A percentile compares a stretch with the other conserved stretches of the same genome.
Conservation (phyloP, 768 basidiomycete genomes). For the Amylocystis lapponica region DNA sequence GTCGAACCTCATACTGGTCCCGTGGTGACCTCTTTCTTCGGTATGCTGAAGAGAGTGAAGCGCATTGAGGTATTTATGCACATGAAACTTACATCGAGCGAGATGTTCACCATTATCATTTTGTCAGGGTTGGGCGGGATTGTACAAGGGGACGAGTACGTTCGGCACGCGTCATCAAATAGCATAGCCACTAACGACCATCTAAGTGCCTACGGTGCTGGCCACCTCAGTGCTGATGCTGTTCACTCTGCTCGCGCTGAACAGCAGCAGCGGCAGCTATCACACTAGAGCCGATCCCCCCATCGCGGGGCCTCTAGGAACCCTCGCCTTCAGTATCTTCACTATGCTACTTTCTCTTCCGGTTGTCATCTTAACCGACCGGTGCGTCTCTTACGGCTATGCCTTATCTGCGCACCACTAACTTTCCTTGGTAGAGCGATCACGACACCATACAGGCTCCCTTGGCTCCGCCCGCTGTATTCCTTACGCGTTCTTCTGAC, state of each 20-base stretch:
- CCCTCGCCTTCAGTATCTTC: conserved; percentile 56
- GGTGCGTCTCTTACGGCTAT: conserved; percentile 37
- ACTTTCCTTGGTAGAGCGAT: conserved; percentile 49
- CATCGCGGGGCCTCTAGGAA: conserved; percentile 51
- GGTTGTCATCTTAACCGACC: conserved; percentile 67
- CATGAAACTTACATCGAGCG: background rate
- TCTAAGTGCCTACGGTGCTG: conserved; percentile 42
- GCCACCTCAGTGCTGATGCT: conserved; percentile 50
- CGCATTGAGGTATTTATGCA: conserved; percentile 55
- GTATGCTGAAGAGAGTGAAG: conserved; percentile 67
- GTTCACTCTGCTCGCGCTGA: conserved; percentile 52
- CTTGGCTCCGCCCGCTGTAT: conserved; percentile 50
- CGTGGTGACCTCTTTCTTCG: conserved; percentile 68
- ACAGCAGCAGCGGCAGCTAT: conserved; percentile 46
- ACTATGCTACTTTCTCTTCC: conserved; percentile 66
- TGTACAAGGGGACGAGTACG: conserved; percentile 77
- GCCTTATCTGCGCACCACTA: background rate
- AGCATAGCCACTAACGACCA: too few species aligned
- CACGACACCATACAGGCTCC: conserved; percentile 74
- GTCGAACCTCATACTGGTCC: conserved; percentile 71
- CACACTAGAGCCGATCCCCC: conserved; percentile 66
- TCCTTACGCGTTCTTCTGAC: conserved; percentile 71
- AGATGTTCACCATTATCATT: conserved; percentile 9
- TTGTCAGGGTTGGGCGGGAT: conserved; percentile 55
- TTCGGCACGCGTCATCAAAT: conserved; percentile 6